A percentile compares a stretch with the other conserved stretches of the same genome.
These are phyloP conservation scores for Lasiosphaeria miniovina DNA, from an alignment of 495 filamentous ascomycete genomes.

Conservation along the genomic window DNA sequence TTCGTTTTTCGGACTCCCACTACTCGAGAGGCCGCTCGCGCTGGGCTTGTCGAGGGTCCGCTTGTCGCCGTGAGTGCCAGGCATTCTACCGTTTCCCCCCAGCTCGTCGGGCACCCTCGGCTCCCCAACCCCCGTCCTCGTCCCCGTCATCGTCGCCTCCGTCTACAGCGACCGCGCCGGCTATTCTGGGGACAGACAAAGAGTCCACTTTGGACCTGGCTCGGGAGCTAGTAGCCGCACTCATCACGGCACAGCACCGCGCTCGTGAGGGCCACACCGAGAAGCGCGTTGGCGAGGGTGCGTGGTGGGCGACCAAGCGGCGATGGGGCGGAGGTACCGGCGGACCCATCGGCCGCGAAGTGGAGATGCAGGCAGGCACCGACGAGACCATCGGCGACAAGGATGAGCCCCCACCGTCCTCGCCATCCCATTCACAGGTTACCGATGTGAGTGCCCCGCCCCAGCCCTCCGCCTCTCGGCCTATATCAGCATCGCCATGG, in stretches of 20 bases:
- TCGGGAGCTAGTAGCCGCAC: constrained; percentile 68
- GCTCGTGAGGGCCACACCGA: constrained; percentile 67
- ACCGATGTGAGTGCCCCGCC: too few species aligned
- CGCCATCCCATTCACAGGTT: constrained; percentile 1
- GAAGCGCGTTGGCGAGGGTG: constrained; percentile 63
- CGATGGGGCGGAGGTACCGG: constrained; percentile 76
- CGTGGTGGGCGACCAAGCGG: constrained; percentile 75
- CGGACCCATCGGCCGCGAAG: constrained; percentile 58
- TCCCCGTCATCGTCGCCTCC: neutral
- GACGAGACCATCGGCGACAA: constrained; percentile 44
- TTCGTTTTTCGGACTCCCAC: constrained; percentile 65
- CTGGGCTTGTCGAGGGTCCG: constrained; percentile 75
- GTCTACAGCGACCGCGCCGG: neutral
- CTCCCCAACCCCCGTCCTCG: neutral
- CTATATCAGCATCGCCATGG: too few species aligned
- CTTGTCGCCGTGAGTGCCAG: constrained; percentile 60
- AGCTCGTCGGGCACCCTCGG: constrained; percentile 12
- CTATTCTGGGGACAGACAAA: constrained; percentile 16
- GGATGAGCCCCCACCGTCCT: constrained; percentile 27
- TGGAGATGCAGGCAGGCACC: constrained; percentile 38
- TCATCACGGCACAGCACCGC: constrained; percentile 80
- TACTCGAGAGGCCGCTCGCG: constrained; percentile 65
- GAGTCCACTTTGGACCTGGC: constrained; percentile 65
- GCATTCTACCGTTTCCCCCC: constrained; percentile 49
- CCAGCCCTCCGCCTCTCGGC: too few species aligned